Conservation (phyloP, 1,284 basidiomycete genomes). For the Caloboletus inedulis region DNA sequence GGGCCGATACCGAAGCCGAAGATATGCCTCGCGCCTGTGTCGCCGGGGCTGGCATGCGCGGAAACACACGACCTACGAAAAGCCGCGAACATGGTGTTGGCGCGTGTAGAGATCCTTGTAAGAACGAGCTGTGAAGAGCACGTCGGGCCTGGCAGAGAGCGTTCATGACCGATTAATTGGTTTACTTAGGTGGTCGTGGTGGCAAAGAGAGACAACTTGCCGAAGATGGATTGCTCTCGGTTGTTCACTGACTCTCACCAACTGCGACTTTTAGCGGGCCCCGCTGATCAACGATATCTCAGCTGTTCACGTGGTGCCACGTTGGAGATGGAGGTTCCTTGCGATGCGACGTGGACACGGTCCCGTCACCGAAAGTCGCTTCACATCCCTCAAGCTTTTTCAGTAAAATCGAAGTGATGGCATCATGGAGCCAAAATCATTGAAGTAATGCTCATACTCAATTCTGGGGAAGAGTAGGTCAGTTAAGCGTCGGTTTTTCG, state of each 20-base stretch:
- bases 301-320: background rate
- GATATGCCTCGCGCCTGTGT: slow-evolving; percentile 16
- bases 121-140: slow-evolving; percentile 25
- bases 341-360: no score
- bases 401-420: background rate
- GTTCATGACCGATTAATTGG: slow-evolving; percentile 17
- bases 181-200: slow-evolving; percentile 2
- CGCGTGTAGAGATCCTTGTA: slow-evolving; percentile 10
- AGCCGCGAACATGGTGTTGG: slow-evolving; percentile 4
- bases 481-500: background rate
- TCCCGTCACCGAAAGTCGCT: no score
- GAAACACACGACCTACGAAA: background rate
- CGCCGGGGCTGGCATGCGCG: background rate
- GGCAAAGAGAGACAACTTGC: slow-evolving; percentile 12
- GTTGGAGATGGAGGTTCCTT: background rate
- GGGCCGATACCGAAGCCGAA: slow-evolving; percentile 2
- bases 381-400: background rate
- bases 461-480: background rate
- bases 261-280: background rate
- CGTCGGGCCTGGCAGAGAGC: slow-evolving; percentile 20
- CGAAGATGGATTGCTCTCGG: slow-evolving; percentile 15
- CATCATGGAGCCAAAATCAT: background rate
- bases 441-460: background rate
- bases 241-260: slow-evolving; percentile 9
- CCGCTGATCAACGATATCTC: background rate